Conservation (phyloP, 2,329 filamentous ascomycete genomes). For the Epichloe uncinata region DNA sequence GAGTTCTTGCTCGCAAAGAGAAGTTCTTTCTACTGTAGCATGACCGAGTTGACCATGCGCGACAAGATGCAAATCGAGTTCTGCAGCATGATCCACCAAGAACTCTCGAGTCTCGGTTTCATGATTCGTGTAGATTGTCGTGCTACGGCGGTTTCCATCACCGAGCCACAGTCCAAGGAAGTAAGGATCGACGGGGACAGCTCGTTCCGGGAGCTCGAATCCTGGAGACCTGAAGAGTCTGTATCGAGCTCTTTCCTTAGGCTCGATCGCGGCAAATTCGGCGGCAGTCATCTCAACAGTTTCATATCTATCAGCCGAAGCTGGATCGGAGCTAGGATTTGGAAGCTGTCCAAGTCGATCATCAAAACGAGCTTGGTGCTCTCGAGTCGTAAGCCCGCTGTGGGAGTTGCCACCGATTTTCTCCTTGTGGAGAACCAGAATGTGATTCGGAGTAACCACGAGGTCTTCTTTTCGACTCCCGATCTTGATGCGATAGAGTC, state of each 20-base stretch:
- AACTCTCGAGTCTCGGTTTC: background rate
- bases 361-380: no score
- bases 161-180: background rate
- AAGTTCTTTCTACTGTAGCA: no score
- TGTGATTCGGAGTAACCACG: constrained; percentile 35
- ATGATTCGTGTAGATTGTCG: background rate
- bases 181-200: background rate
- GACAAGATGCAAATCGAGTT: background rate
- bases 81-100: background rate
- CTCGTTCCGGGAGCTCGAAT: constrained; percentile 16
- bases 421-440: constrained; percentile 29
- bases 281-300: constrained; percentile 33
- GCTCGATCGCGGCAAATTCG: constrained; percentile 26
- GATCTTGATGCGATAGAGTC: constrained; percentile 36
- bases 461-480: constrained; percentile 28
- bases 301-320: constrained; percentile 14
- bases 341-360: no score
- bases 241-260: constrained; percentile 22
- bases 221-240: constrained; percentile 22
- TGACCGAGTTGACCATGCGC: background rate
- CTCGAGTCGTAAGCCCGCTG: no score
- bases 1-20: no score
- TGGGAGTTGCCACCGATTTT: constrained; percentile 7
- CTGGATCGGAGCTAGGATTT: no score
- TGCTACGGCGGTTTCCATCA: background rate